Evolutionary conservation across 768 basidiomycete species (phyloP).

Genomic region (Cantharellus anzutake): DNA sequence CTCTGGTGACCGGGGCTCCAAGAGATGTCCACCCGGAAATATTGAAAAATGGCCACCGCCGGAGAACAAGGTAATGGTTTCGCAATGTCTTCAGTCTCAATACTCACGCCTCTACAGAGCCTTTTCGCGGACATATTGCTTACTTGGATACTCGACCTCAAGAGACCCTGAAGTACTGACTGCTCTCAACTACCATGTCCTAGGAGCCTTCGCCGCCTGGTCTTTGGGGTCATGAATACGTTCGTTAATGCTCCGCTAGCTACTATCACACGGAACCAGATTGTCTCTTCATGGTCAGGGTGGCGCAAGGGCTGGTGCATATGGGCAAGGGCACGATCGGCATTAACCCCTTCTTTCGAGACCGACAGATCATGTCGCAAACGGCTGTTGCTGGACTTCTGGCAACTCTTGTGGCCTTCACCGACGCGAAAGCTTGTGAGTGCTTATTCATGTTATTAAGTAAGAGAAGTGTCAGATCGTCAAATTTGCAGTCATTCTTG

Average conservation of each 20-base stretch:
- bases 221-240: conserved; percentile 98
- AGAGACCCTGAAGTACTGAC: conserved; percentile 84
- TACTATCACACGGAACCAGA: conserved; percentile 97
- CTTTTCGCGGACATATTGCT: conserved; percentile 99
- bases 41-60: conserved; percentile 61
- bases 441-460: conserved; percentile 11
- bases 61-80: conserved; percentile 41
- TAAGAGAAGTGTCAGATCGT: conserved; percentile 1
- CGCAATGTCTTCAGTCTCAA: background rate
- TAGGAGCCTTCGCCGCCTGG: conserved; percentile 71
- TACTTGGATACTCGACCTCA: conserved; percentile 96
- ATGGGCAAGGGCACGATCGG: too few species aligned
- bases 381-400: conserved; percentile 79
- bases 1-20: too few species aligned
- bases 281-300: conserved; percentile 87
- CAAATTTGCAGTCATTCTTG: conserved; percentile 46
- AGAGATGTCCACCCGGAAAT: too few species aligned
- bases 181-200: conserved; percentile 50
- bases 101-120: conserved; percentile 31
- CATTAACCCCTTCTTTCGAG: conserved; percentile 89
- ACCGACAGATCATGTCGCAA: conserved; percentile 75
- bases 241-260: conserved; percentile 93
- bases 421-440: conserved; percentile 84
- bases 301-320: too few species aligned
- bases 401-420: conserved; percentile 78